Evolutionary conservation across 371 early-diverging fungal species (phyloP).

Genomic region (Lichtheimia corymbifera): DNA sequence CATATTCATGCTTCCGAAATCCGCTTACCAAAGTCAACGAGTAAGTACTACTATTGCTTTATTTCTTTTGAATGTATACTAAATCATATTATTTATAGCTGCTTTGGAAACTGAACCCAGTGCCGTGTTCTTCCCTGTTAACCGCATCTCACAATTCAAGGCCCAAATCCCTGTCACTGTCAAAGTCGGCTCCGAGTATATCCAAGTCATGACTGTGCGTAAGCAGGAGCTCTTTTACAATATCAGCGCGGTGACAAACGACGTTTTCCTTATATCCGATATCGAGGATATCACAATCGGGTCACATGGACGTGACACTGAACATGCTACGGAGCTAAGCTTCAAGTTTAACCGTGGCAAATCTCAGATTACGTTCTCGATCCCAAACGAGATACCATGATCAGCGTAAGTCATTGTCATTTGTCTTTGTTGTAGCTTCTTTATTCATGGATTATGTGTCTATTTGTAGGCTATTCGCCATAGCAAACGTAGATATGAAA

Average conservation of each 20-base stretch:
- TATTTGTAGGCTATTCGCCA: slow-evolving; percentile 62
- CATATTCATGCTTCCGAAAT: slow-evolving; percentile 71
- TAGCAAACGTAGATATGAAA: slow-evolving; percentile 70
- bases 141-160: slow-evolving; percentile 62
- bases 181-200: slow-evolving; percentile 78
- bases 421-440: background rate
- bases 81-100: slow-evolving; percentile 33
- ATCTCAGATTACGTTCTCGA: slow-evolving; percentile 69
- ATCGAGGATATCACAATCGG: slow-evolving; percentile 75
- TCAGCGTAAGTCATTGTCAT: slow-evolving; percentile 35
- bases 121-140: slow-evolving; percentile 65
- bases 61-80: background rate
- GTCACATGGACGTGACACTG: slow-evolving; percentile 40
- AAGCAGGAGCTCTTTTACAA: slow-evolving; percentile 73
- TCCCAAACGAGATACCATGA: slow-evolving; percentile 78
- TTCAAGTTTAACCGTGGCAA: slow-evolving; percentile 78
- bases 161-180: slow-evolving; percentile 77
- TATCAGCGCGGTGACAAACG: slow-evolving; percentile 76
- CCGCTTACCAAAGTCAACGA: slow-evolving; percentile 76
- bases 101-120: slow-evolving; percentile 72
- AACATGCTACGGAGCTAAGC: slow-evolving; percentile 74
- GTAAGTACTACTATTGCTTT: slow-evolving; percentile 28
- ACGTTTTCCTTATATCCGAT: slow-evolving; percentile 85
- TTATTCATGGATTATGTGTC: background rate
- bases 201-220: slow-evolving; percentile 75